Evolutionary conservation across 148 eudicot genomes (phyloP), one percentile per base, ranked within the genome.

Genomic region (Fagopyrum tataricum): DNA sequence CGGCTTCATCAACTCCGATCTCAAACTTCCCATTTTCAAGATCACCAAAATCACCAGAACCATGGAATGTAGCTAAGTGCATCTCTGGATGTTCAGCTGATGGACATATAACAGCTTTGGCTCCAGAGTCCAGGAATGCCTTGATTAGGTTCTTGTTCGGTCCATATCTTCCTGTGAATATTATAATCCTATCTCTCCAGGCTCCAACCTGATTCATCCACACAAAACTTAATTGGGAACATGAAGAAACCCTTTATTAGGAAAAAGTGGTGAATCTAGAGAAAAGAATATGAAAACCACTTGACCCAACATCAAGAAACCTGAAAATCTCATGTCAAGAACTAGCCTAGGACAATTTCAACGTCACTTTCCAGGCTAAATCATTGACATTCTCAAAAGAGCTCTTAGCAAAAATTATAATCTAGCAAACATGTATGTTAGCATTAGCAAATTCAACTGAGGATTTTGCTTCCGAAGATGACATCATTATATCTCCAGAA

Each of bases 101-200:
- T 44, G 98, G 89, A 76, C 96, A 91, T 71, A 94, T 75, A 62
- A 94, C 88, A 44, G 97, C 98, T 81, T 94, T 94, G 75, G 98
- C 97, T 72, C 98, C 97, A 7, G 97, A 87, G 80, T 91, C 97
- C 6, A 94, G 74, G 67, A 89, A 83, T 44, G 98, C 93, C 83
- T 94, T 94, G 41, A 87, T 90, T 67, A 91, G 31, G 61, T 91
- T 71, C 74, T 80, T 87, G 66, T 83, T 83, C 4, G 87, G 89
- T 41, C 96, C 91, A 11, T 85, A 84, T 70, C 82, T 78, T 37
- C 97, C 91, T 0, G 97, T 88, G 85, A 87, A 88, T 18, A 91
- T 83, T 73, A 91, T 82, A 42, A 94, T 86, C 78, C 97, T 86
- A 67, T 94, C 97, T 81, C 96, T 91, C 98, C 98, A 94, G 64